phyloP scores from a whole-genome alignment of 2,329 filamentous ascomycete species.

The Colletotrichum tamarilloi region DNA sequence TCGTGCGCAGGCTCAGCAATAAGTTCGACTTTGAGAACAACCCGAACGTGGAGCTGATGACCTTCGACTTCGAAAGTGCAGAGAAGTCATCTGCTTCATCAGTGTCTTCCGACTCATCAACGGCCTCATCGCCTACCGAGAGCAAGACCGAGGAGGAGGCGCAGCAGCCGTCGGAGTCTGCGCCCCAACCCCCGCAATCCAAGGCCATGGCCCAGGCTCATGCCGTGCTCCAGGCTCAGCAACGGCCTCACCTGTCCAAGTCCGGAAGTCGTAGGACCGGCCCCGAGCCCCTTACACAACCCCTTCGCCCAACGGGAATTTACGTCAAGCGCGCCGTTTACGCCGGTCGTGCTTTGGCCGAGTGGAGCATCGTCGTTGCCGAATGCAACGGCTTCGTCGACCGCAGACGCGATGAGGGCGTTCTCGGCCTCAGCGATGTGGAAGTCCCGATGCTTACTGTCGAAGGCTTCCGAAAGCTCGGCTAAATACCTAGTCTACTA shows the following conservation, averaged over 20 bases:
- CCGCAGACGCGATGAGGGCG: constrained; percentile 78
- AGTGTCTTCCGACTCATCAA: constrained; percentile 22
- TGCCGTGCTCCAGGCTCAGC: background rate
- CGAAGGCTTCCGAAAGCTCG: constrained; percentile 51
- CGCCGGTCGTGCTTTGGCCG: constrained; percentile 78
- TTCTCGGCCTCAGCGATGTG: constrained; percentile 72
- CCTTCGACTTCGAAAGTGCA: constrained; percentile 19
- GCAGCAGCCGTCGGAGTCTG: constrained; percentile 38
- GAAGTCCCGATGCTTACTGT: constrained; percentile 63
- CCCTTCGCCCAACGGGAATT: constrained; percentile 58
- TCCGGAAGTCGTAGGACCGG: constrained; percentile 32
- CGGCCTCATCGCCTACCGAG: constrained; percentile 20
- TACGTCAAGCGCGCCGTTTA: constrained; percentile 66
- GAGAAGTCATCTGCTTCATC: constrained; percentile 31
- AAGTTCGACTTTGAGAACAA: constrained; percentile 33
- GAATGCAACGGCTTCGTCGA: constrained; percentile 88
- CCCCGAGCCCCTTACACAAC: constrained; percentile 51
- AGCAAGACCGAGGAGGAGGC: constrained; percentile 38
- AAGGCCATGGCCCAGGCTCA: constrained; percentile 37
- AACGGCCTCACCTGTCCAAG: constrained; percentile 36
- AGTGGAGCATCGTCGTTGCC: constrained; percentile 80
- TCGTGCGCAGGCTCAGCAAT: constrained; percentile 34
- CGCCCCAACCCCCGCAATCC: constrained; percentile 34
- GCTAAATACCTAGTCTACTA: background rate
- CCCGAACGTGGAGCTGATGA: constrained; percentile 26